Evolutionary conservation across 1,139 yeast genomes (phyloP), one percentile per base, ranked within the genome.

Genomic region (Ogataea hybrid): DNA sequence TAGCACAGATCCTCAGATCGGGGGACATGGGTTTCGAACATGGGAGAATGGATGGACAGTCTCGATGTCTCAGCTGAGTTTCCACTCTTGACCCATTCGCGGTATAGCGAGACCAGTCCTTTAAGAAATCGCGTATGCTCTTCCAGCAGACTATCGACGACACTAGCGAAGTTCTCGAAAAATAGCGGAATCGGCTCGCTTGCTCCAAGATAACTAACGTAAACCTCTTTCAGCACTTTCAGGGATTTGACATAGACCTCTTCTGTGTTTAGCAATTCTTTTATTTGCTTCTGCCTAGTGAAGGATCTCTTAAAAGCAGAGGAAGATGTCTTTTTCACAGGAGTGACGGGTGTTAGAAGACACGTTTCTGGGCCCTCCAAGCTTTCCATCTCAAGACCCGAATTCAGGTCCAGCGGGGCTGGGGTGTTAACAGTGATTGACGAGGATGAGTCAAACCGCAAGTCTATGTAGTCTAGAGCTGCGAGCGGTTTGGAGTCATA

Each of bases 211-310:
- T 71, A 66, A 20, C 64, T 67, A 5, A 71, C 49, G 50, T 73
- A 73, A 41, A 57, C 65, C 22, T 53, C 64, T 5, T 66, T 60
- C 10, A 77, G 58, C 42, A 73, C 56, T 28, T 63, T 63, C 35
- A 79, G 54, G 2, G 73, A 70, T 28, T 65, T 62, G 12, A 75
- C 56, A 49, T 75, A 78, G 1, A 59, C 61, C 21, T 64, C 65
- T 53, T 79, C 84, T 14, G 77, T 75, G 8, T 65, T 67, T 0
- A 70, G 41, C 2, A 78, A 53, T 53, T 79, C 84, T 43, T 72
- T 71, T 12, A 77, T 57, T 9, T 69, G 60, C 32, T 63, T 65
- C 27, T 56, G 59, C 36, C 75, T 49, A 25, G 62, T 61, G 38
- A 56, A 63, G 0, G 57, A 52, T 16, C 48, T 46, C 32, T 56